Evolutionary conservation across 1,139 yeast species (phyloP), one percentile per base, ranked within the genome.

Genomic region (Martiniozyma asiatica): DNA sequence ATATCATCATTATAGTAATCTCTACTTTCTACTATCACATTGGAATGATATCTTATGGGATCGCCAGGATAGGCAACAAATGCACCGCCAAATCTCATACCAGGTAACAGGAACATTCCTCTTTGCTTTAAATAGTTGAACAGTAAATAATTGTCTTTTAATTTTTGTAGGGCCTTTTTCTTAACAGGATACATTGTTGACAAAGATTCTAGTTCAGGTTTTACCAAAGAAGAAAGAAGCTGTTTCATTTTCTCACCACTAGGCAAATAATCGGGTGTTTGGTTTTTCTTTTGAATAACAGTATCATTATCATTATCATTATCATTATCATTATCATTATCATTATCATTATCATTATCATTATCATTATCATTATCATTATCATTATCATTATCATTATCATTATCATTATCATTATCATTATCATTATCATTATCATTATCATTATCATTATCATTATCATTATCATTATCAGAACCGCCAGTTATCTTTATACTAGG

Each of bases 1-100:
- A 80, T 59, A 43, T 67, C 63, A 38, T 71, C 69, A 22, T 65
- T 58, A 38, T 62, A 47, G 28, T 63, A 62, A 19, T 61, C 67
- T 15, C 51, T 43, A 1, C 74, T 65, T 32, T 72, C 71, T 2
- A 82, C 80, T 6, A 82, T 75, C 38, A 76, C 65, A 51, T 87
- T 95, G 2, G 96, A 80, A 53, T 89, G 98, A 47, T 73, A 89
- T 30, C 93, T 56, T 35, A 89, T 58, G 3, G 97, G 94, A 49
- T 89, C 98, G 1, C 96, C 97, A 0, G 97, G 97, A 44, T 89
- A 89, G 2, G 89, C 85, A 31, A 89, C 69, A 45, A 73, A 84
- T 35, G 75, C 74, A 4, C 94, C 93, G 1, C 98, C 98, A 50
- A 87, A 89, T 37, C 94, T 65, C 25, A 85, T 59, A 0, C 97